Percentiles rank a stretch among this genome's conserved stretches.
phyloP scores from a whole-genome alignment of 2,329 filamentous ascomycete species.

The Fusarium nisikadoi region DNA sequence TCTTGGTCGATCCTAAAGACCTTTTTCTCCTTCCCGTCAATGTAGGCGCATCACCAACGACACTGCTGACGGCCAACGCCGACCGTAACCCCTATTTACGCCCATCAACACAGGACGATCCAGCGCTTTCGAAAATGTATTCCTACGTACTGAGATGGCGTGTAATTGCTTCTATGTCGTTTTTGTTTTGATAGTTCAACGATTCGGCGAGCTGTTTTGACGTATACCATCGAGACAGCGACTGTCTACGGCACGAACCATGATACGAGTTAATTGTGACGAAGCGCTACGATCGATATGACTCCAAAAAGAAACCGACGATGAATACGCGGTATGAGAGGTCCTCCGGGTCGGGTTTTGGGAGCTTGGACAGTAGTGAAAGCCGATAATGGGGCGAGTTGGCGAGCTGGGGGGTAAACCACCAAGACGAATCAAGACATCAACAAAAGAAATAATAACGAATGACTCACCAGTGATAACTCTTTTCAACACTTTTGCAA shows the following conservation, averaged over 20 bases:
- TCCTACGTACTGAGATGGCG: fast-evolving
- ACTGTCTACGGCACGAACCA: neutral
- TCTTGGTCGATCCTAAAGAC: no score
- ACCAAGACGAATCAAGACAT: neutral
- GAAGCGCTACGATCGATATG: neutral
- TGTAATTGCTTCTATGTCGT: fast-evolving
- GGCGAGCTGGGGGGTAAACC: neutral
- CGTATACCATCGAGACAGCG: neutral
- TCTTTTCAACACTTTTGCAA: neutral
- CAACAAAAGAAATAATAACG: neutral
- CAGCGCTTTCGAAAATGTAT: neutral
- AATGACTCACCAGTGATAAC: neutral
- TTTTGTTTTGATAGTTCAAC: neutral
- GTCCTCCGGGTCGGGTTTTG: neutral
- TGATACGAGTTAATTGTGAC: neutral
- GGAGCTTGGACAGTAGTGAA: neutral
- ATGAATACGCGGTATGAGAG: neutral
- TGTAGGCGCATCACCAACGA: neutral
- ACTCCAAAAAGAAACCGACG: no score
- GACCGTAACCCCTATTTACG: slow-evolving; percentile 6
- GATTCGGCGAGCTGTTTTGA: neutral
- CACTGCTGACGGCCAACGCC: neutral
- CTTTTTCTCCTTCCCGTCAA: neutral
- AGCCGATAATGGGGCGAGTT: neutral
- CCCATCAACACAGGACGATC: neutral